A percentile compares a stretch with the other conserved stretches of the same genome.
phyloP scores from a whole-genome alignment of 768 basidiomycete species.

The Lentinula boryana region DNA sequence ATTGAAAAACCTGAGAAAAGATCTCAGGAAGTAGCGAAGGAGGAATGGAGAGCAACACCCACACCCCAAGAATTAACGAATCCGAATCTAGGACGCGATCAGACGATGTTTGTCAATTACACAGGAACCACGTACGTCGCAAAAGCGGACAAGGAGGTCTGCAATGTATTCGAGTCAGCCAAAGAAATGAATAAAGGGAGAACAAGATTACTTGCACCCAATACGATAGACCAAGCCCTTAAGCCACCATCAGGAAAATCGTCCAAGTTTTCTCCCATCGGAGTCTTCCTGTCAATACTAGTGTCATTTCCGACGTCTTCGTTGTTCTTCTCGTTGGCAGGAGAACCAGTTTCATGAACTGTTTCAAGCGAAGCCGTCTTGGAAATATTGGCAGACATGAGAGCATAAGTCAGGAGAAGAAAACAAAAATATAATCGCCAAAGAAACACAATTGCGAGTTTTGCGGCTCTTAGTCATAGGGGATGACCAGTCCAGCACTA shows the following conservation, averaged over 20 bases:
- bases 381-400: not conserved
- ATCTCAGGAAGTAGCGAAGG: not conserved
- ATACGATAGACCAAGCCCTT: slow-evolving; percentile 31
- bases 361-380: not conserved
- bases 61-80: slow-evolving; percentile 45
- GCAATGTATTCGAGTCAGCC: not conserved
- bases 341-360: not conserved
- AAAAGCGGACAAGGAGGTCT: not conserved
- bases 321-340: not conserved
- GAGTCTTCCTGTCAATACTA: not conserved
- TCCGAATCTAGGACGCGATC: slow-evolving; percentile 27
- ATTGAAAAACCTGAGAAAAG: slow-evolving; percentile 21
- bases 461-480: not conserved
- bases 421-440: too few species aligned
- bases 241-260: slow-evolving; percentile 34
- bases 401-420: too few species aligned
- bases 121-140: not conserved
- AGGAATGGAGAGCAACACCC: not conserved
- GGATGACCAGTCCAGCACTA: not conserved
- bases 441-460: not conserved
- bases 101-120: not conserved
- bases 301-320: not conserved
- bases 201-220: slow-evolving; percentile 22
- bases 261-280: not conserved
- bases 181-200: not conserved